Conservation (phyloP, 495 filamentous ascomycete species). For the Filosporella fistucella region DNA sequence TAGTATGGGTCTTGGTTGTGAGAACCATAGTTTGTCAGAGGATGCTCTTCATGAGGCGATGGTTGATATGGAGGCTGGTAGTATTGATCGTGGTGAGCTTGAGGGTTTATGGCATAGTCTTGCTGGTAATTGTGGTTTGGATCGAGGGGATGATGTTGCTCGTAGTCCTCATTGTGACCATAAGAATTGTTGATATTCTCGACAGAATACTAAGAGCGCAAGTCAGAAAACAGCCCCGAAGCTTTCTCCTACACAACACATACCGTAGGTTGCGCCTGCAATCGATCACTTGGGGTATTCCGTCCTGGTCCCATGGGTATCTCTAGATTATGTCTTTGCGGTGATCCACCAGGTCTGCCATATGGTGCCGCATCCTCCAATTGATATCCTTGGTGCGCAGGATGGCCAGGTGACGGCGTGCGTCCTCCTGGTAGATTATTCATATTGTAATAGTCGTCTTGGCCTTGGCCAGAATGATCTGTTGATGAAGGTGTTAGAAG, state of each 20-base stretch:
- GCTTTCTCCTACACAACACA: conserved; percentile 28
- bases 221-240: neutral
- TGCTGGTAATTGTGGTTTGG: conserved; percentile 40
- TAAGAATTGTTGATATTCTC: conserved; percentile 70
- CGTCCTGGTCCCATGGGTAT: conserved; percentile 60
- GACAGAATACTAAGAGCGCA: conserved; percentile 62
- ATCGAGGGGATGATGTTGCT: conserved; percentile 37
- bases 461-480: conserved; percentile 18
- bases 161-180: conserved; percentile 62
- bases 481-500: conserved; percentile 10
- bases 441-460: conserved; percentile 60
- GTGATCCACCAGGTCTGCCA: conserved; percentile 19
- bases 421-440: conserved; percentile 44
- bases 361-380: conserved; percentile 53
- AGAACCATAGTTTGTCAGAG: conserved; percentile 12
- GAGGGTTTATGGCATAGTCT: conserved; percentile 74
- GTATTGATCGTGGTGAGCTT: conserved; percentile 82
- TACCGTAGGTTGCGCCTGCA: conserved; percentile 70
- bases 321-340: conserved; percentile 48
- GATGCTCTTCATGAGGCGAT: conserved; percentile 45
- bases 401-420: conserved; percentile 52
- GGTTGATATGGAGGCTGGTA: conserved; percentile 80
- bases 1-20: conserved; percentile 11
- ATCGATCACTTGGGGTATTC: conserved; percentile 51
- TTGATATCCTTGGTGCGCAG: conserved; percentile 59